Conservation (phyloP, 805 yeast genomes). For the Pichia sporocuriosa region DNA sequence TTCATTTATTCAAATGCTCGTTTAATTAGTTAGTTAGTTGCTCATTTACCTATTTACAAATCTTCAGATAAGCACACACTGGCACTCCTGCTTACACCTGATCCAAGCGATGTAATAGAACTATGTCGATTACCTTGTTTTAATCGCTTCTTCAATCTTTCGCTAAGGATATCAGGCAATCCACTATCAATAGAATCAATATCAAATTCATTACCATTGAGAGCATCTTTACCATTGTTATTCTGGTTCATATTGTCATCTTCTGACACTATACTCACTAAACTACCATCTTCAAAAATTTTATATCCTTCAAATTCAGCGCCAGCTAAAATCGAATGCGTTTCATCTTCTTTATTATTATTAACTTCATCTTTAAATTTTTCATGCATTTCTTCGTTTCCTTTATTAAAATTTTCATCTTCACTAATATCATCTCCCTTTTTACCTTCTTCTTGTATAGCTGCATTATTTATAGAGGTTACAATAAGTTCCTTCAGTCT, state of each 20-base stretch:
- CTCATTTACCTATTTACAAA: too few relatives aligned
- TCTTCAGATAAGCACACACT: too few relatives aligned
- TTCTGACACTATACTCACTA: background rate
- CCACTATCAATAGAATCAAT: slow-evolving; percentile 2
- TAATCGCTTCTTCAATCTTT: slow-evolving; percentile 25
- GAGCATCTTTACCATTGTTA: too few relatives aligned
- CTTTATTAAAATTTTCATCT: background rate
- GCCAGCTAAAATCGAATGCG: background rate
- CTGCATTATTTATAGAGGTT: slow-evolving; percentile 66
- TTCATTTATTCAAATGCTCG: too few relatives aligned
- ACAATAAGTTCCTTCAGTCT: slow-evolving; percentile 64
- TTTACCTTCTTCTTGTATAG: slow-evolving; percentile 7
- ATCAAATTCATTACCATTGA: background rate
- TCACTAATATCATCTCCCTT: background rate
- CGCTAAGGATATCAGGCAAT: slow-evolving; percentile 22
- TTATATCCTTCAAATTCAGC: slow-evolving; percentile 17
- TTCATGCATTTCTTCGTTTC: background rate
- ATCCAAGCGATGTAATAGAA: background rate
- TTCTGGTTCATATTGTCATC: too few relatives aligned
- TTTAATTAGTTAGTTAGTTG: too few relatives aligned
- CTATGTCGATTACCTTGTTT: slow-evolving; percentile 15
- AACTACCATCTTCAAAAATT: slow-evolving; percentile 10
- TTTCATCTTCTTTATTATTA: slow-evolving; percentile 15
- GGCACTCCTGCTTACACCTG: too few relatives aligned
- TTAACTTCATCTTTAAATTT: slow-evolving; percentile 9